Evolutionary conservation across 768 basidiomycete species (phyloP).

Genomic region (Crepidotus variabilis): DNA sequence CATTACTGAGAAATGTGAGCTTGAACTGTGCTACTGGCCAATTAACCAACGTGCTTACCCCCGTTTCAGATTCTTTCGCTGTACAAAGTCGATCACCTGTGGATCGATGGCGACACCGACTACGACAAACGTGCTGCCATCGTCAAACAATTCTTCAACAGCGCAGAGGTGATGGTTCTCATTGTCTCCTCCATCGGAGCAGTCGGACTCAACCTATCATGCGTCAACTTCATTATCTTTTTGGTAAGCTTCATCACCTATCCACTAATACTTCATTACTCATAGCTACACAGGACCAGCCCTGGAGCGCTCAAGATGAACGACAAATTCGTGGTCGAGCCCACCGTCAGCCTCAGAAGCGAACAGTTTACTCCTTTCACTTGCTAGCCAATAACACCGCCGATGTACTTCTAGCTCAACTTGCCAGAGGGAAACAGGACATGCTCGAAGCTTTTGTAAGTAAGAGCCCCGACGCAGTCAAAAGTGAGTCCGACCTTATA

Average conservation of each 20-base stretch:
- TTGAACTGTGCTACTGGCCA: neutral
- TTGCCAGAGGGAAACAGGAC: conserved; percentile 20
- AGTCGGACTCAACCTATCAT: conserved; percentile 13
- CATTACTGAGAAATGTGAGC: conserved; percentile 14
- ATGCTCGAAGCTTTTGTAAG: conserved; percentile 22
- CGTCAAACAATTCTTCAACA: conserved; percentile 2
- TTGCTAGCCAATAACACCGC: conserved; percentile 20
- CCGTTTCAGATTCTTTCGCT: conserved; percentile 8
- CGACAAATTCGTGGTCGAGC: conserved; percentile 22
- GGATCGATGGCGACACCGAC: conserved; percentile 8
- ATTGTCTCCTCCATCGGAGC: conserved; percentile 12
- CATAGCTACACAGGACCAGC: conserved; percentile 19
- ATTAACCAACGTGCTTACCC: neutral
- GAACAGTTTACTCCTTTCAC: conserved; percentile 16
- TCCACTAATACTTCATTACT: neutral
- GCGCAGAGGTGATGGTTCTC: conserved; percentile 6
- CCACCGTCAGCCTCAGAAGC: conserved; percentile 23
- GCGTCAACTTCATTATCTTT: conserved; percentile 8
- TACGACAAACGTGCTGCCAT: conserved; percentile 5
- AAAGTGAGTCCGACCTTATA: neutral
- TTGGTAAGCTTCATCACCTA: conserved; percentile 4
- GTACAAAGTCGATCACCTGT: conserved; percentile 5
- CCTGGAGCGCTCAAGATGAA: conserved; percentile 25
- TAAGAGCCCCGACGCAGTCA: neutral
- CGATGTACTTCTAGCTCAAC: conserved; percentile 16